phyloP scores from a whole-genome alignment of 495 filamentous ascomycete species.

The Trichoderma orchidacearum region DNA sequence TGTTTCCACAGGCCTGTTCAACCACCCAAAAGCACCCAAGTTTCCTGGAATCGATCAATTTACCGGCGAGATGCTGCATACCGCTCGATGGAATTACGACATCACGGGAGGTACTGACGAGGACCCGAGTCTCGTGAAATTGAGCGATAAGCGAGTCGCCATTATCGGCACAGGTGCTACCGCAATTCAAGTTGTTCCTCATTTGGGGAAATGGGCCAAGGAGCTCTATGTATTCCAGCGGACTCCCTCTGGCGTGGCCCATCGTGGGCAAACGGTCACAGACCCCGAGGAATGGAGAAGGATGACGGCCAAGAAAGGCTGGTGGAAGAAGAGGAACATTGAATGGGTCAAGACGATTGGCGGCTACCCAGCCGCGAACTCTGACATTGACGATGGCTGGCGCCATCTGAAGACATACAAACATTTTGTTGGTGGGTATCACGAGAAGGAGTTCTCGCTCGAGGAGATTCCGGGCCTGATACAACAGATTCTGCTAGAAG shows the following conservation, averaged over 20 bases:
- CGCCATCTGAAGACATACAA: slow-evolving; percentile 14
- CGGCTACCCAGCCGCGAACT: slow-evolving; percentile 10
- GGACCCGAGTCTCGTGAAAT: slow-evolving; percentile 26
- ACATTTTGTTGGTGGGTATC: slow-evolving; percentile 12
- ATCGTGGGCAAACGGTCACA: slow-evolving; percentile 35
- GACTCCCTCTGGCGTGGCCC: slow-evolving; percentile 36
- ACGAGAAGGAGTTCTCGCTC: slow-evolving; percentile 15
- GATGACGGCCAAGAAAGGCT: slow-evolving; percentile 32
- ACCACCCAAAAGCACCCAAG: slow-evolving; percentile 31
- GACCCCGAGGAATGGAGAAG: too few relatives aligned
- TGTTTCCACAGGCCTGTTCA: slow-evolving; percentile 23
- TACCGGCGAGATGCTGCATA: slow-evolving; percentile 36
- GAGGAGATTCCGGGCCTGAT: slow-evolving; percentile 22
- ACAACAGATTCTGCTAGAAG: slow-evolving; percentile 13
- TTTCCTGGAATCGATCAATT: slow-evolving; percentile 27
- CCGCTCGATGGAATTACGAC: slow-evolving; percentile 38
- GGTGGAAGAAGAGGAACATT: too few relatives aligned
- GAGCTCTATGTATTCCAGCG: slow-evolving; percentile 43
- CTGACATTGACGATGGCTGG: slow-evolving; percentile 29
- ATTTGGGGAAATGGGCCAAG: slow-evolving; percentile 34
- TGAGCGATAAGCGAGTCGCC: slow-evolving; percentile 36
- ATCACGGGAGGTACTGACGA: slow-evolving; percentile 36
- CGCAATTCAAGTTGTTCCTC: slow-evolving; percentile 36
- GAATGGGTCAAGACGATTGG: slow-evolving; percentile 16
- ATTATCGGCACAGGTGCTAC: slow-evolving; percentile 44